Percentiles rank a stretch among this genome's conserved stretches.
phyloP scores from a whole-genome alignment of 495 filamentous ascomycete species.

The Tetracladium marchalianum region DNA sequence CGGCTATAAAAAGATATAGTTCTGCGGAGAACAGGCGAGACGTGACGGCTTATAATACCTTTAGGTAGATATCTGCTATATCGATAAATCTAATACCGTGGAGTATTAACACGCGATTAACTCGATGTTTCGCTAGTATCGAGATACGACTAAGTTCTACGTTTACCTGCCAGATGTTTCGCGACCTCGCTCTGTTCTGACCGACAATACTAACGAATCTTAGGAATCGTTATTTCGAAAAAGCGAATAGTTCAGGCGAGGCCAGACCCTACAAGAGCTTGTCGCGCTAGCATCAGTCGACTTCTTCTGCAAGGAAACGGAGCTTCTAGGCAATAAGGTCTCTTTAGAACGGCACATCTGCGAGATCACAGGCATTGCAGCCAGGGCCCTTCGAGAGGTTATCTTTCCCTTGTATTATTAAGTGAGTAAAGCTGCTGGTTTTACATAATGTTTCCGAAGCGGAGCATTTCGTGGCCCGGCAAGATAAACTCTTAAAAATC shows the following conservation, averaged over 20 bases:
- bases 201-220: not conserved
- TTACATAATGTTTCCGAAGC: not conserved
- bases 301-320: slow-evolving; percentile 23
- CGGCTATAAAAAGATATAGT: not conserved
- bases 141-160: slow-evolving; percentile 3
- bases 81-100: no score
- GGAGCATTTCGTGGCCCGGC: not conserved
- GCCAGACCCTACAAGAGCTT: slow-evolving; percentile 25
- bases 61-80: no score
- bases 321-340: slow-evolving; percentile 18
- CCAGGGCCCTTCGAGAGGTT: slow-evolving; percentile 8
- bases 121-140: not conserved
- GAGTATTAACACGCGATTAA: no score
- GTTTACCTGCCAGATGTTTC: slow-evolving; percentile 3
- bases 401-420: no score
- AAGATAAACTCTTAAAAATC: slow-evolving; percentile 11
- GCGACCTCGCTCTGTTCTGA: not conserved
- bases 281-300: slow-evolving; percentile 21
- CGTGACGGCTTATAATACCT: not conserved
- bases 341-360: slow-evolving; percentile 12
- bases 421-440: no score
- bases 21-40: not conserved
- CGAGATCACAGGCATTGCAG: slow-evolving; percentile 18
- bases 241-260: no score
- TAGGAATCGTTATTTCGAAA: slow-evolving; percentile 11